A percentile compares a stretch with the other conserved stretches of the same genome.
Evolutionary conservation across 169 alveolate genomes (phyloP).

Genomic region (Plasmodium gaboni): DNA sequence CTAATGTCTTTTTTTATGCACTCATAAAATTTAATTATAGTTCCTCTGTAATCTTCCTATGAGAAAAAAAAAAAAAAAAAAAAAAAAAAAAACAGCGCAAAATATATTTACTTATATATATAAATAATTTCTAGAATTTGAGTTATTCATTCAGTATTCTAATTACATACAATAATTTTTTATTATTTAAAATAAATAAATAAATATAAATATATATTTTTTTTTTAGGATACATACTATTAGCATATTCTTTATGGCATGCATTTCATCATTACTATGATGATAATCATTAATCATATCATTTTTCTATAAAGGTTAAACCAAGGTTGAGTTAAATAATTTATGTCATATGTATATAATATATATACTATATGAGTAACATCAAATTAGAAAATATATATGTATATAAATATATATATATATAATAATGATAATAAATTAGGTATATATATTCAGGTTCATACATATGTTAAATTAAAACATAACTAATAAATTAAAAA

Average conservation of each 20-base stretch:
- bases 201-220: background rate
- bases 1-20: conserved; percentile 64
- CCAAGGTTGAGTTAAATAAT: conserved; percentile 8
- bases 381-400: no score
- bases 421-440: no score
- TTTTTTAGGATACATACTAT: conserved; percentile 35
- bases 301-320: conserved; percentile 38
- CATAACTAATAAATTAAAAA: background rate
- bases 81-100: conserved; percentile 1
- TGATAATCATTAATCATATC: background rate
- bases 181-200: background rate
- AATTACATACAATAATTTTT: conserved; percentile 2
- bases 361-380: no score
- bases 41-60: conserved; percentile 65
- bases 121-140: no score
- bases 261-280: conserved; percentile 19
- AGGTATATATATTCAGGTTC: no score
- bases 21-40: conserved; percentile 46
- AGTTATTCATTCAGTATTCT: background rate
- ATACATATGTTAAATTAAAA: no score
- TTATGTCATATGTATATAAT: background rate
- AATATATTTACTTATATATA: no score
- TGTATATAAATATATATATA: no score
- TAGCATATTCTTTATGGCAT: conserved; percentile 35
- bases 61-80: background rate